These are phyloP conservation scores for Sindora glabra DNA, from an alignment of 306 rosid genomes.

Conservation along the genomic window DNA sequence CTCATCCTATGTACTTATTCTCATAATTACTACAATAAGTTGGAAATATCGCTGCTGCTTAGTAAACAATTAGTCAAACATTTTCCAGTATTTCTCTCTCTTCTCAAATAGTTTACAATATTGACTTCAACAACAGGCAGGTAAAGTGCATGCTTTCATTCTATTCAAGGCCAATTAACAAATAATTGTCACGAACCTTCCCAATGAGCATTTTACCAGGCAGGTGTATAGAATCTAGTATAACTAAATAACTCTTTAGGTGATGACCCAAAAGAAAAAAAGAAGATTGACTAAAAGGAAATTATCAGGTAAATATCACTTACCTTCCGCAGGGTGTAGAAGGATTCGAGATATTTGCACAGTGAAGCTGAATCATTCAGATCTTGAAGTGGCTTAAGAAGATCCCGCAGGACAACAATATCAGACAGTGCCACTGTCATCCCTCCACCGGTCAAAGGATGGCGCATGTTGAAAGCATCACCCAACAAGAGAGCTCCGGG, in stretches of 20 bases:
- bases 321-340: slow-evolving; percentile 50
- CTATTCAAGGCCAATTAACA: neutral
- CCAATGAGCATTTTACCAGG: neutral
- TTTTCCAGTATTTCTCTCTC: neutral
- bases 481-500: slow-evolving; percentile 63
- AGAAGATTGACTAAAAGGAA: too few species aligned
- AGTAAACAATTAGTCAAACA: too few species aligned
- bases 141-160: neutral
- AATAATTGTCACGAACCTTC: neutral
- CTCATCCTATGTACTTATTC: too few species aligned
- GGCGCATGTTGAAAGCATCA: slow-evolving; percentile 64
- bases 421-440: slow-evolving; percentile 70
- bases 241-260: neutral
- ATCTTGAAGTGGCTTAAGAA: slow-evolving; percentile 31
- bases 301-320: neutral
- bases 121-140: neutral
- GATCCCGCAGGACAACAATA: slow-evolving; percentile 41
- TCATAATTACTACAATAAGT: too few species aligned
- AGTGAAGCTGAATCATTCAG: slow-evolving; percentile 32
- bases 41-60: too few species aligned
- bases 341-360: slow-evolving; percentile 43
- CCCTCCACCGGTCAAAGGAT: slow-evolving; percentile 66
- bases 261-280: too few species aligned
- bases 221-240: neutral
- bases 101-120: neutral